phyloP scores from a whole-genome alignment of 1,139 yeast genomes.

The Kodamaea fungicola region DNA sequence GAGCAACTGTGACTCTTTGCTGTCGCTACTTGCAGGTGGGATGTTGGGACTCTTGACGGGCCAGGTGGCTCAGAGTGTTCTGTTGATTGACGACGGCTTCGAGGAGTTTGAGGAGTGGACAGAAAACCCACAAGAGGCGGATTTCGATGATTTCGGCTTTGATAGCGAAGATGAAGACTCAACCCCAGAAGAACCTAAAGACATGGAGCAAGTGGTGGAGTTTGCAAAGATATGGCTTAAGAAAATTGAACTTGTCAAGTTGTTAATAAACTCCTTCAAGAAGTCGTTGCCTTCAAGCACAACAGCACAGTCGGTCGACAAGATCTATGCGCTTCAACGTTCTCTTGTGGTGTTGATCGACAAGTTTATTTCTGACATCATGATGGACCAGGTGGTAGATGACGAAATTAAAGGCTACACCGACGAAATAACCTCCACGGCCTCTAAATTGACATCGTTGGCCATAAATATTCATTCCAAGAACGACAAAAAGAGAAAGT shows the following conservation, averaged over 20 bases:
- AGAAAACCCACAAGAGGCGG: constrained; percentile 49
- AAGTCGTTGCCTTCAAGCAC: constrained; percentile 50
- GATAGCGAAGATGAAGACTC: constrained; percentile 24
- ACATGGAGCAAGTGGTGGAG: constrained; percentile 26
- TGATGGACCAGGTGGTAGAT: constrained; percentile 40
- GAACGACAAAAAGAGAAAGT: constrained; percentile 42
- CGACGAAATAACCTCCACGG: constrained; percentile 22
- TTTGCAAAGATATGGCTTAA: constrained; percentile 48
- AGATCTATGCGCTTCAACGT: constrained; percentile 28
- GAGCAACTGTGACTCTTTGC: constrained; percentile 52
- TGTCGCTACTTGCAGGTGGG: constrained; percentile 41
- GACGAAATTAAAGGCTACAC: constrained; percentile 26
- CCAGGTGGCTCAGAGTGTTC: constrained; percentile 43
- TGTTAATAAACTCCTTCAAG: constrained; percentile 51
- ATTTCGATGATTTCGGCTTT: constrained; percentile 37
- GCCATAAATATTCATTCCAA: constrained; percentile 37
- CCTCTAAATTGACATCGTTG: constrained; percentile 29
- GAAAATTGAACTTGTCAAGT: constrained; percentile 53
- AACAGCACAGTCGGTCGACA: constrained; percentile 33
- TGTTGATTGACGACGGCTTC: constrained; percentile 57
- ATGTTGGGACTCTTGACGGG: constrained; percentile 47
- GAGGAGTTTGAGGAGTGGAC: constrained; percentile 68
- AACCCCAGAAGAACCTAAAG: constrained; percentile 10
- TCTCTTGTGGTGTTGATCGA: constrained; percentile 38
- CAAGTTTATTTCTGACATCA: constrained; percentile 44